Conservation (phyloP, 2,329 filamentous ascomycete genomes). For the Fusarium staphyleae region DNA sequence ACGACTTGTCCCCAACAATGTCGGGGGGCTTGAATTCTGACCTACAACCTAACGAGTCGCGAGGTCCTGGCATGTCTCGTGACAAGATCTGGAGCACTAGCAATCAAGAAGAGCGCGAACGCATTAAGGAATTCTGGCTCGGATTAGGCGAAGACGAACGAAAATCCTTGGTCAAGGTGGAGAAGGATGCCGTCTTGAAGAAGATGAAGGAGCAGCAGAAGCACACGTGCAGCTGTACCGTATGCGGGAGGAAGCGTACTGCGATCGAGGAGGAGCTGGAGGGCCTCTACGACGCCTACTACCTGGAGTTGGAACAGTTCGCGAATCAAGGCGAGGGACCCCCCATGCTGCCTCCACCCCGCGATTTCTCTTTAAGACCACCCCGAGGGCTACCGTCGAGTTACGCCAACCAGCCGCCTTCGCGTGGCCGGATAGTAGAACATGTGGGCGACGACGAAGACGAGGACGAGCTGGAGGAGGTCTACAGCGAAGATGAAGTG, state of each 20-base stretch:
- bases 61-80: conserved; percentile 62
- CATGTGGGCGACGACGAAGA: conserved; percentile 65
- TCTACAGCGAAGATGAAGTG: conserved; percentile 59
- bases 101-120: conserved; percentile 90
- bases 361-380: conserved; percentile 67
- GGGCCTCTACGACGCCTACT: conserved; percentile 97
- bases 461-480: conserved; percentile 61
- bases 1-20: conserved; percentile 32
- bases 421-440: conserved; percentile 76
- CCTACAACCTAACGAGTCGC: conserved; percentile 41
- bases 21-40: conserved; percentile 26
- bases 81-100: conserved; percentile 98
- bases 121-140: conserved; percentile 98
- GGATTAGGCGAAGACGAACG: conserved; percentile 92
- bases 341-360: conserved; percentile 58
- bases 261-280: conserved; percentile 98
- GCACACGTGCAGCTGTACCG: conserved; percentile 97
- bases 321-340: conserved; percentile 81
- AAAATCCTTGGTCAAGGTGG: conserved; percentile 94
- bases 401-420: conserved; percentile 72
- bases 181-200: conserved; percentile 95
- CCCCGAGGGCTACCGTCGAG: conserved; percentile 64
- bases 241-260: conserved; percentile 93
- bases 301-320: conserved; percentile 97
- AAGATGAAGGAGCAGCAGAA: conserved; percentile 99